Evolutionary conservation across 805 yeast genomes (phyloP), one percentile per base, ranked within the genome.

Genomic region (Wickerhamomyces queroliae): DNA sequence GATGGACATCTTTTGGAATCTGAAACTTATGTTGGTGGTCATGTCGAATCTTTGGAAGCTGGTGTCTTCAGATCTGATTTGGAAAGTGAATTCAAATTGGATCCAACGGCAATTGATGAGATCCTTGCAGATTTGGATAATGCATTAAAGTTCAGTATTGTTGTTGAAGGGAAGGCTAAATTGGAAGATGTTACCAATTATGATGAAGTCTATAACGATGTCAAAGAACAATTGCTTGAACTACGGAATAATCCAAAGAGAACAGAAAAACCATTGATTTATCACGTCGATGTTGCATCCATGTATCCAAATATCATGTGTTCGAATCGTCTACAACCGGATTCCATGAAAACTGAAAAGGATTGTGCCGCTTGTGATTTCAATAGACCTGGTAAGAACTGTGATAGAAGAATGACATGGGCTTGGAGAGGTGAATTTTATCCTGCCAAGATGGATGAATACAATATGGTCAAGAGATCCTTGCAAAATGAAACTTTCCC

Each of bases 231-330:
- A 48, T 66, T 93, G 12, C 42, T 71, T n/a, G 84, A 71, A 2
- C 62, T 93, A 37, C 79, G 76, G 44, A 58, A 67, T 1, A 70
- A 71, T 28, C 90, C 91, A 1, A 69, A 69, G 27, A 69, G 97
- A 49, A 58, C 60, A 11, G 98, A 93, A 52, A 66, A 67, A 10
- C 99, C 99, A 0, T 67, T 86, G 35, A 93, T 93, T 46, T 93
- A 95, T 53, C 99, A 93, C 56, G 96, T 95, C 27, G 99, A 93
- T 67, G 99, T 93, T 37, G 97, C 99, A 1, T 93, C 99, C 1
- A 93, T 93, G 99, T 93, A 93, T 56, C 99, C 99, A 6, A 93
- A 93, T 56, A 93, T 93, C 58, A 93, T 93, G 98, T 88, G 96
- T 7, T 85, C 98, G 0, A 93, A 93, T 63, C 78, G 99, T 56